Base-by-base conservation (phyloP, 1,139 yeast species). In the Diutina catenulata region DNA sequence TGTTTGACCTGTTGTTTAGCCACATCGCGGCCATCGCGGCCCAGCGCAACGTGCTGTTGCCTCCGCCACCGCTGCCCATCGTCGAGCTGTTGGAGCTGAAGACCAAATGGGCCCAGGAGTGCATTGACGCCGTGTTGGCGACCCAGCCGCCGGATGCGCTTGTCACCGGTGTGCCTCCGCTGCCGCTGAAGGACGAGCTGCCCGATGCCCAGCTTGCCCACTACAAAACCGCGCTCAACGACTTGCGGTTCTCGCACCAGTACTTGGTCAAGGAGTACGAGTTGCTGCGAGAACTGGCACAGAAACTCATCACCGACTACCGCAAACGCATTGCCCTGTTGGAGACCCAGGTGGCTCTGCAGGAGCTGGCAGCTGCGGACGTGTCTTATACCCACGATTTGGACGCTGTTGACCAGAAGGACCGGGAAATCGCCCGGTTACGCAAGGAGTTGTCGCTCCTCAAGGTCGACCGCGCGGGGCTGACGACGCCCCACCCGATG, bases 171-270 rank as follows among this genome's bases (percentile, higher is more conserved):
- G 33, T 40, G n/a, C 38, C 40, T 14, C 42, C 45, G 7, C 43
- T 62, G 7, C 51, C 59, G 3, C 42, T 29, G 28, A 38, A 38
- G 21, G 39, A 39, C 16, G 32, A 43, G 43, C 38, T 40, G 38
- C 37, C 42, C 19, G 53, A 53, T 18, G 62, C 59, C 46, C 50
- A 58, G 9, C 39, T 67, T 4, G 48, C 57, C 22, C 75, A 67
- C 38, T 62, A 73, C 49, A 69, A 63, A 45, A 72, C 80, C 0
- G 80, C 81, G 1, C 56, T 77, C 38, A 67, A 63, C 41, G 84
- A 77, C 49, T 60, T 77, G 41, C 71, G 76, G 42, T 76, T 76
- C 51, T 74, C 81, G 3, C 81, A 76, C 51, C 74, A 70, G 44
- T 77, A 75, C 49, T 59, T 77, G 38, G 60, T 76, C 5, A 72